phyloP scores from a whole-genome alignment of 306 rosid species.

The Prunus campanulata region DNA sequence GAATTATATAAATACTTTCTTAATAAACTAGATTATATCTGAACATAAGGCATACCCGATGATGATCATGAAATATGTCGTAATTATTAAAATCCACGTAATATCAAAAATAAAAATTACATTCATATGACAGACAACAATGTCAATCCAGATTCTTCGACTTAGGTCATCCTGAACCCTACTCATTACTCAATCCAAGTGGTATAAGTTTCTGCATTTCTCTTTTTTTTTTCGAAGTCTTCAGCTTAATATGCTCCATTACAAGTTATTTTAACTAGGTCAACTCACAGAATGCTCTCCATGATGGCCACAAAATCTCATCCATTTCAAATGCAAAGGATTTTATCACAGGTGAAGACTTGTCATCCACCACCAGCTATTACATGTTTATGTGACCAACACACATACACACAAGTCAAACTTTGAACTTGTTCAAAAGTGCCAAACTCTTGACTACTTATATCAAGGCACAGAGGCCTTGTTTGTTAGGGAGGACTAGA shows the following conservation, averaged over 20 bases:
- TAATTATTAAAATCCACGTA: background rate
- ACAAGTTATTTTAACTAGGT: background rate
- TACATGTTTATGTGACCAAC: background rate
- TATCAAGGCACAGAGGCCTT: background rate
- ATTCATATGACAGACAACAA: background rate
- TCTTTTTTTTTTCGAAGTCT: background rate
- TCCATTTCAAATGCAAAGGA: background rate
- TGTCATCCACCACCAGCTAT: background rate
- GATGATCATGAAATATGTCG: background rate
- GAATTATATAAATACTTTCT: background rate
- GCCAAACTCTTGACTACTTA: background rate
- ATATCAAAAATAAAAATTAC: background rate
- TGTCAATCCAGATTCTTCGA: background rate
- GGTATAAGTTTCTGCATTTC: background rate
- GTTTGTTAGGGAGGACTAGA: too few relatives aligned
- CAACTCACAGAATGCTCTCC: background rate
- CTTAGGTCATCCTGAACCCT: background rate
- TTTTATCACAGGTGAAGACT: background rate
- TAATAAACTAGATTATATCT: background rate
- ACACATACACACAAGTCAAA: background rate
- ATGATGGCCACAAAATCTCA: background rate
- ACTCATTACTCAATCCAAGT: background rate
- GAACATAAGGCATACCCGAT: background rate
- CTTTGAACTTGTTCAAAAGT: background rate
- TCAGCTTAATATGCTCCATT: background rate